Percentiles rank a stretch among this genome's conserved stretches.
phyloP scores from a whole-genome alignment of 306 rosid species.

The Trifolium pratense region DNA sequence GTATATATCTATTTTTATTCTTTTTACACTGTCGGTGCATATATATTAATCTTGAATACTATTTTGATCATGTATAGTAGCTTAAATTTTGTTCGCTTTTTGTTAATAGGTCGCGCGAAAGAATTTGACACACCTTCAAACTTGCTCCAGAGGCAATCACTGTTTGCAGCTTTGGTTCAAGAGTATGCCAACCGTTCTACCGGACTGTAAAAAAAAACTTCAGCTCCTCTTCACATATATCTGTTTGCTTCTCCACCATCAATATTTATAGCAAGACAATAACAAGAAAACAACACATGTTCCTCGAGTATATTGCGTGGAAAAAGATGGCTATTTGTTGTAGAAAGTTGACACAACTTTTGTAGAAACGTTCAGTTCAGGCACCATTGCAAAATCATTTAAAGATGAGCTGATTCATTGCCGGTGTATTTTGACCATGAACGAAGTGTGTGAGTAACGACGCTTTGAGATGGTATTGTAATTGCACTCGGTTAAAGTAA shows the following conservation, averaged over 20 bases:
- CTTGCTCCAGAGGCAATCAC: slow-evolving; percentile 75
- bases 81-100: background rate
- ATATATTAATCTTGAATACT: background rate
- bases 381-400: slow-evolving; percentile 5
- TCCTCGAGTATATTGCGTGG: background rate
- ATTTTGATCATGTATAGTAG: background rate
- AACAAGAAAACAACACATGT: background rate
- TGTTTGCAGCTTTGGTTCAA: slow-evolving; percentile 83
- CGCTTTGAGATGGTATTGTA: background rate
- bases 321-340: background rate
- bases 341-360: background rate
- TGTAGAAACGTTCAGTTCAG: slow-evolving; percentile 8
- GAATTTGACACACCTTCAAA: slow-evolving; percentile 83
- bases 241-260: slow-evolving; percentile 4
- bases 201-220: slow-evolving; percentile 56
- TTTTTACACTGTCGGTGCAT: background rate
- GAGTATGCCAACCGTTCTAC: slow-evolving; percentile 87
- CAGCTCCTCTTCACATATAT: slow-evolving; percentile 15
- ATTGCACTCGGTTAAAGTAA: background rate
- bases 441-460: slow-evolving; percentile 7
- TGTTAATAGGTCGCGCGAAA: slow-evolving; percentile 64
- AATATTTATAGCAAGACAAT: background rate
- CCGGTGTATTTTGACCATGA: slow-evolving; percentile 17
- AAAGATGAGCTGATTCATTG: background rate
- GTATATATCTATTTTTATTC: slow-evolving; percentile 31